These are phyloP conservation scores for Yarrowia deformans DNA, from an alignment of 805 yeast genomes.

Conservation along the genomic window DNA sequence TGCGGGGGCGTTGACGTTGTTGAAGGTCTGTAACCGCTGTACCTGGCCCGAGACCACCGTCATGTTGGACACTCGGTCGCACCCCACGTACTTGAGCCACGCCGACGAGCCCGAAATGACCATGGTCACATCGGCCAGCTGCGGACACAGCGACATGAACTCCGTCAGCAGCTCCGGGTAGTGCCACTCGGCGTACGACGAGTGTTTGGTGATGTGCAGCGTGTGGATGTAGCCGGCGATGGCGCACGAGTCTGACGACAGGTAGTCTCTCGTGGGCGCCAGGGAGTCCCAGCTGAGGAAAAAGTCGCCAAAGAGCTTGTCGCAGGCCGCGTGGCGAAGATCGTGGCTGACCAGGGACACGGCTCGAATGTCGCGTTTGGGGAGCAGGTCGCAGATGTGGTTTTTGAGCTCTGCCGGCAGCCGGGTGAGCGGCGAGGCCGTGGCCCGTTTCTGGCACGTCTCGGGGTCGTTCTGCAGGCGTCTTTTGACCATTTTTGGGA, in stretches of 20 bases:
- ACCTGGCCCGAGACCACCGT: slow-evolving; percentile 25
- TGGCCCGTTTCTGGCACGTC: slow-evolving; percentile 19
- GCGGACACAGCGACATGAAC: slow-evolving; percentile 36
- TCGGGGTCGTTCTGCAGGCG: slow-evolving; percentile 21
- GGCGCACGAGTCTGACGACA: background rate
- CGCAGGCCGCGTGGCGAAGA: slow-evolving; percentile 28
- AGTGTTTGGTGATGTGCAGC: slow-evolving; percentile 38
- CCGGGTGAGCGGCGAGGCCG: slow-evolving; percentile 27
- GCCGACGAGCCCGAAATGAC: slow-evolving; percentile 41
- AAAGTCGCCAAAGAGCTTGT: slow-evolving; percentile 28
- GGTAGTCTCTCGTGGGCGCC: slow-evolving; percentile 11
- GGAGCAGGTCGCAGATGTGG: slow-evolving; percentile 13
- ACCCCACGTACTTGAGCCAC: slow-evolving; percentile 41
- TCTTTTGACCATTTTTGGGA: slow-evolving; percentile 25
- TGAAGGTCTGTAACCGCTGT: slow-evolving; percentile 25
- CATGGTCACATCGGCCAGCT: slow-evolving; percentile 16
- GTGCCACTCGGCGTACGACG: slow-evolving; percentile 42
- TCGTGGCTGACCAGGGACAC: slow-evolving; percentile 28
- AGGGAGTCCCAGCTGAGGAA: slow-evolving; percentile 14
- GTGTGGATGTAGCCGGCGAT: slow-evolving; percentile 12
- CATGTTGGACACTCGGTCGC: slow-evolving; percentile 8
- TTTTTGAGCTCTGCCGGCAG: slow-evolving; percentile 35
- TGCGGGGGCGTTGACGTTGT: slow-evolving; percentile 34
- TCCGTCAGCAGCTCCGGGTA: slow-evolving; percentile 35
- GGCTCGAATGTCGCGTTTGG: slow-evolving; percentile 11